These are phyloP conservation scores for Apiosordaria backusii DNA, from an alignment of 495 filamentous ascomycete species.

Conservation along the genomic window DNA sequence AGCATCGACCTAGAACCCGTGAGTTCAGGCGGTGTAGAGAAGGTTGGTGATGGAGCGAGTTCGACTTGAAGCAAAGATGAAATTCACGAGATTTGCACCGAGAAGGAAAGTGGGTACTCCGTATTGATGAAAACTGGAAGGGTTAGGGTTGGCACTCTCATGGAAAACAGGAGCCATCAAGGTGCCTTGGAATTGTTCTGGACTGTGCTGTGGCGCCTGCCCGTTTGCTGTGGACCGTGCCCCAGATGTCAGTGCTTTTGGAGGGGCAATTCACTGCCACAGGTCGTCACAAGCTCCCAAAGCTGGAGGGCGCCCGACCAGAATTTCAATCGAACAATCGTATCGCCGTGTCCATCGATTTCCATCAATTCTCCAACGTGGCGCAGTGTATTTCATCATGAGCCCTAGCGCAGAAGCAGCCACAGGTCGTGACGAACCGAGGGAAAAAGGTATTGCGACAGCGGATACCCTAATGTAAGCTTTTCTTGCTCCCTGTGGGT, in stretches of 20 bases:
- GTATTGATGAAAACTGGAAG: background rate
- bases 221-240: background rate
- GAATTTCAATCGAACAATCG: background rate
- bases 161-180: constrained; percentile 1
- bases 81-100: background rate
- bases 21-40: background rate
- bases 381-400: constrained; percentile 37
- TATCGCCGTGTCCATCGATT: background rate
- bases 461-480: constrained; percentile 71
- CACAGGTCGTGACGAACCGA: constrained; percentile 50
- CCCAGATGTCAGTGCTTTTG: background rate
- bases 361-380: constrained; percentile 12
- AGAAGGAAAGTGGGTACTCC: background rate
- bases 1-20: background rate
- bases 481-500: constrained; percentile 10
- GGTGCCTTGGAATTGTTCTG: background rate
- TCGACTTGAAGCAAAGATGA: background rate
- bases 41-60: background rate
- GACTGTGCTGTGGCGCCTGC: background rate
- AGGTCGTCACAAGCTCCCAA: background rate
- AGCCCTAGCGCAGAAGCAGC: constrained; percentile 41
- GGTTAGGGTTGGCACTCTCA: background rate
- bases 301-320: background rate
- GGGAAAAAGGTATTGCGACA: constrained; percentile 72
- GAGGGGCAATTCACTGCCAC: constrained; percentile 4